Evolutionary conservation across 1,284 basidiomycete species (phyloP).

Genomic region (Cryptococcus jaspeensis): DNA sequence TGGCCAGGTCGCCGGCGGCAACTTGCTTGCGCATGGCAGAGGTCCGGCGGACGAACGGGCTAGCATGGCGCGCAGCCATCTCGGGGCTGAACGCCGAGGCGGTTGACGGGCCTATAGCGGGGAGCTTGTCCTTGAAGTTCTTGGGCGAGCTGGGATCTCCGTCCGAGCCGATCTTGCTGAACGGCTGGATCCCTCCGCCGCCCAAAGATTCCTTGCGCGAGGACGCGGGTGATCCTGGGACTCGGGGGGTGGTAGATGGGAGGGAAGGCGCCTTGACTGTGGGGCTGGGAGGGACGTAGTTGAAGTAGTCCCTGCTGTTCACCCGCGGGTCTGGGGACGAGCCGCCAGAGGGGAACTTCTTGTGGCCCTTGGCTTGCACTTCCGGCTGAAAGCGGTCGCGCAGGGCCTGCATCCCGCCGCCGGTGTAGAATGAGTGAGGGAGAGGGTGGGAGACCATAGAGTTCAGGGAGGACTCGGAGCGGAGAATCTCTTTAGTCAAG

Average conservation of each 20-base stretch:
- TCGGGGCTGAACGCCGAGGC: slow-evolving; percentile 28
- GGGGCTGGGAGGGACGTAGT: slow-evolving; percentile 39
- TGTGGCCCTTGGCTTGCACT: slow-evolving; percentile 13
- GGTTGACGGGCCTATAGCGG: slow-evolving; percentile 13
- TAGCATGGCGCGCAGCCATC: slow-evolving; percentile 23
- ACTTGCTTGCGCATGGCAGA: slow-evolving; percentile 49
- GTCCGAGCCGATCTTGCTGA: slow-evolving; percentile 16
- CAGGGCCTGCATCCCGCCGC: slow-evolving; percentile 85
- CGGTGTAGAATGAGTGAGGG: slow-evolving; percentile 85
- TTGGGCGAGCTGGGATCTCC: slow-evolving; percentile 8
- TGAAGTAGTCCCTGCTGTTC: slow-evolving; percentile 48
- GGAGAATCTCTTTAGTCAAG: slow-evolving; percentile 89
- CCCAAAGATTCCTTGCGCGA: slow-evolving; percentile 4
- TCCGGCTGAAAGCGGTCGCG: slow-evolving; percentile 69
- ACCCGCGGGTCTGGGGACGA: slow-evolving; percentile 24
- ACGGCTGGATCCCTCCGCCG: no score
- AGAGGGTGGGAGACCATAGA: slow-evolving; percentile 93
- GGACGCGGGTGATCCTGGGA: neutral
- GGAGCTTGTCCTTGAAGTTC: neutral
- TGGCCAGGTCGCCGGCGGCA: slow-evolving; percentile 57
- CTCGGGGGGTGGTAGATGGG: slow-evolving; percentile 32
- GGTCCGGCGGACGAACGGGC: slow-evolving; percentile 24
- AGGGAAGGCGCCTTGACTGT: slow-evolving; percentile 42
- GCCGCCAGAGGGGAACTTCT: slow-evolving; percentile 11
- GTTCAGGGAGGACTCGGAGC: slow-evolving; percentile 95